A percentile compares a stretch with the other conserved stretches of the same genome.
phyloP scores from a whole-genome alignment of 1,139 yeast species.

The Hemisphaericaspora xylofermentans region DNA sequence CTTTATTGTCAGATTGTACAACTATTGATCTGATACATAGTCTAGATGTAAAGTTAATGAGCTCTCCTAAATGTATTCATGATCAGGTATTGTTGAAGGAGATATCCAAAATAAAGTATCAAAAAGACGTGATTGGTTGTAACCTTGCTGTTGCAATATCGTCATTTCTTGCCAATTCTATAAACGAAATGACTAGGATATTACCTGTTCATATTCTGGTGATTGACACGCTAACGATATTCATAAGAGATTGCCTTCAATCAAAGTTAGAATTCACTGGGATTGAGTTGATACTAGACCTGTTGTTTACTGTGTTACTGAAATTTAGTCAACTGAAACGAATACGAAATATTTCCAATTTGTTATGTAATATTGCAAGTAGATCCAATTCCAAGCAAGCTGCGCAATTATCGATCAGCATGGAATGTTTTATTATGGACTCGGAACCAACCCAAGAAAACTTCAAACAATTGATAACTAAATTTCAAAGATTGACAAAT shows the following conservation, averaged over 20 bases:
- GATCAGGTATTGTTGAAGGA: slow-evolving; percentile 5
- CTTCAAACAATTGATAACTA: slow-evolving; percentile 15
- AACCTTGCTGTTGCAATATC: slow-evolving; percentile 4
- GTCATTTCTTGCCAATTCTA: slow-evolving; percentile 2
- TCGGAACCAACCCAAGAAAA: slow-evolving; percentile 13
- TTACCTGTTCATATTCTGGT: slow-evolving; percentile 20
- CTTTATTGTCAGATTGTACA: neutral
- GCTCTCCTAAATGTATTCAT: slow-evolving; percentile 6
- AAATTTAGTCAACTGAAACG: slow-evolving; percentile 27
- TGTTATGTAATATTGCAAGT: slow-evolving; percentile 22
- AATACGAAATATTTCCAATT: slow-evolving; percentile 29
- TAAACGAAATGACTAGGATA: slow-evolving; percentile 9
- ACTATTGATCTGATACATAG: neutral
- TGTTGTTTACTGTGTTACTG: slow-evolving; percentile 14
- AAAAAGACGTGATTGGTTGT: slow-evolving; percentile 2
- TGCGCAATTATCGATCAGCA: slow-evolving; percentile 20
- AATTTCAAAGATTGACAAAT: slow-evolving; percentile 21
- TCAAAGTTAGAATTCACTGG: slow-evolving; percentile 1
- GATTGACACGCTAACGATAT: slow-evolving; percentile 24
- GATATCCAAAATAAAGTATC: slow-evolving; percentile 4
- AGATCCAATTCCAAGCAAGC: slow-evolving; percentile 8
- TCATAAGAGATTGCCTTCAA: slow-evolving; percentile 14
- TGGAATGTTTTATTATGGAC: slow-evolving; percentile 22
- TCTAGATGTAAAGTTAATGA: slow-evolving; percentile 3
- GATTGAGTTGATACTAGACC: slow-evolving; percentile 9